Evolutionary conservation across 1,139 yeast genomes (phyloP).

Genomic region (Debaryomyces psychrophilus): DNA sequence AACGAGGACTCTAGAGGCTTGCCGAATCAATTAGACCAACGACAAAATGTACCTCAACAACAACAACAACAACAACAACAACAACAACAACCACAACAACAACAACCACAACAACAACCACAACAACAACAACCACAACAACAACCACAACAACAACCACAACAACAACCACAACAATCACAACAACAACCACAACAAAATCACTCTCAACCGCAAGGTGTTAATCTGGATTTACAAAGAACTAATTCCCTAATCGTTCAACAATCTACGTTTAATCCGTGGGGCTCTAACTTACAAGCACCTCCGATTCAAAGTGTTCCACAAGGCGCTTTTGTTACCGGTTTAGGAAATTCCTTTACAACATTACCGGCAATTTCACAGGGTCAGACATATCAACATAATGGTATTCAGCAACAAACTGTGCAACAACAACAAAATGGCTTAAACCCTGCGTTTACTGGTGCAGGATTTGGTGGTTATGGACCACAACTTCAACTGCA

Average conservation of each 20-base stretch:
- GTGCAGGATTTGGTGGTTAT: slow-evolving; percentile 62
- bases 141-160: slow-evolving; percentile 15
- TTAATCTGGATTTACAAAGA: slow-evolving; percentile 23
- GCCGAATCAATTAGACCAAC: not conserved
- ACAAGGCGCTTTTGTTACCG: not conserved
- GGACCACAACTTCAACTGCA: slow-evolving; percentile 33
- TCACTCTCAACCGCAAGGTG: slow-evolving; percentile 18
- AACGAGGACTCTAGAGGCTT: not conserved
- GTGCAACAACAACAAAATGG: slow-evolving; percentile 14
- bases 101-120: slow-evolving; percentile 18
- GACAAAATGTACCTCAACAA: too few species aligned
- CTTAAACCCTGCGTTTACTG: slow-evolving; percentile 45
- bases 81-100: slow-evolving; percentile 10
- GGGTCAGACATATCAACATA: slow-evolving; percentile 14
- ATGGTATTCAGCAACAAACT: slow-evolving; percentile 6
- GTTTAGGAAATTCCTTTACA: slow-evolving; percentile 3
- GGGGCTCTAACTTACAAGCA: slow-evolving; percentile 31
- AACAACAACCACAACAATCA: slow-evolving; percentile 14
- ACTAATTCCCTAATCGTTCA: slow-evolving; percentile 39
- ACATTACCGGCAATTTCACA: slow-evolving; percentile 19
- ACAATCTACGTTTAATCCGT: slow-evolving; percentile 50
- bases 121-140: slow-evolving; percentile 18
- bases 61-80: slow-evolving; percentile 1
- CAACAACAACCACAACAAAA: slow-evolving; percentile 18
- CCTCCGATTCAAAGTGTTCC: slow-evolving; percentile 12